Conservation (phyloP, 345 rosid species). For the Eutrema yunnanense region DNA sequence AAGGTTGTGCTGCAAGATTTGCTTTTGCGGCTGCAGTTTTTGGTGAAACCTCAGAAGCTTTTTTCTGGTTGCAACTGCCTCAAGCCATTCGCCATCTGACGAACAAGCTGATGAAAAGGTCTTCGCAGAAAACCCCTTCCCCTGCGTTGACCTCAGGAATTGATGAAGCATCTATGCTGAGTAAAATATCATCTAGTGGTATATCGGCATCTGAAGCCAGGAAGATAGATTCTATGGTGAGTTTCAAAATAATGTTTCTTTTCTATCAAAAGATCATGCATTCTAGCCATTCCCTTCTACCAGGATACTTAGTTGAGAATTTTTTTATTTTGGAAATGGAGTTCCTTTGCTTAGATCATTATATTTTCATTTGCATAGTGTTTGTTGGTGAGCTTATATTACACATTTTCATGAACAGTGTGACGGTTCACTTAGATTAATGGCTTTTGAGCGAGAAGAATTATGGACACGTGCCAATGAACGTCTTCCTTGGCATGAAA, state of each 20-base stretch:
- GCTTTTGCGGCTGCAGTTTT: constrained; percentile 96
- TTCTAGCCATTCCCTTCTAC: neutral
- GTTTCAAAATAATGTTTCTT: constrained; percentile 16
- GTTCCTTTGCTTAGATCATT: neutral
- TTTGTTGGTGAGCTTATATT: constrained; percentile 3
- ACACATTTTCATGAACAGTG: constrained; percentile 38
- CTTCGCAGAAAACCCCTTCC: constrained; percentile 41
- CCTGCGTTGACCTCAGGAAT: constrained; percentile 24
- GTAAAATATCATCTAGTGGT: constrained; percentile 55
- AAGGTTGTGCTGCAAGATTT: constrained; percentile 80
- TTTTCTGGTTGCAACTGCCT: constrained; percentile 96
- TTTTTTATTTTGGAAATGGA: neutral
- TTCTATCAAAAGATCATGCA: neutral
- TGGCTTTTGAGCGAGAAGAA: constrained; percentile 88
- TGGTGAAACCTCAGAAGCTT: constrained; percentile 86
- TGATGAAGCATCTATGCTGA: constrained; percentile 45
- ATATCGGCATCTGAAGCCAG: constrained; percentile 37
- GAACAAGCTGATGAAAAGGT: constrained; percentile 50
- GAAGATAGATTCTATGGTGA: constrained; percentile 50
- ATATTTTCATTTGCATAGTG: neutral
- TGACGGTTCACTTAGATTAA: constrained; percentile 59
- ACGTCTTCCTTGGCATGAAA: constrained; percentile 95
- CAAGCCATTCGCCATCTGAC: constrained; percentile 75
- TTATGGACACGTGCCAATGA: constrained; percentile 83
- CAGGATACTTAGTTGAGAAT: neutral